Evolutionary conservation across 139 green algal genomes (phyloP).

Genomic region (Nannochloris sp.): DNA sequence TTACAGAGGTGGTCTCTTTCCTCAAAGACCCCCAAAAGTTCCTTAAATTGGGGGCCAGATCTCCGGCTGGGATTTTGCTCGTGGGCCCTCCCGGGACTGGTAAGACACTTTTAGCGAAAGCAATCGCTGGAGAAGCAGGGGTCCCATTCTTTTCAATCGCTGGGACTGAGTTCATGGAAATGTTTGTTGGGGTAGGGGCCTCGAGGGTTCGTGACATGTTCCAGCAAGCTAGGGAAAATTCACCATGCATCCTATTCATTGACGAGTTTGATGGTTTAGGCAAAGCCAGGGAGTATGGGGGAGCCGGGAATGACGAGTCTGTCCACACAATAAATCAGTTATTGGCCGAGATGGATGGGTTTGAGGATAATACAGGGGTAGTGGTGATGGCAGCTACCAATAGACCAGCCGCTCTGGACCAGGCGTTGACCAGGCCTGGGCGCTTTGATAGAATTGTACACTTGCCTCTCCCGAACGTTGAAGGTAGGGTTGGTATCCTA

Average conservation of each 20-base stretch:
- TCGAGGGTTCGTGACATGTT: slow-evolving; percentile 59
- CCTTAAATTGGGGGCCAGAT: slow-evolving; percentile 44
- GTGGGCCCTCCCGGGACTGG: slow-evolving; percentile 47
- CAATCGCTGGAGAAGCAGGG: slow-evolving; percentile 67
- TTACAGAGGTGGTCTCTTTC: slow-evolving; percentile 60
- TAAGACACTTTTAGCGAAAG: slow-evolving; percentile 60
- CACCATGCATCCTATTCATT: slow-evolving; percentile 92
- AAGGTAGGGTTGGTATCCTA: slow-evolving; percentile 74
- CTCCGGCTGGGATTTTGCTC: slow-evolving; percentile 59
- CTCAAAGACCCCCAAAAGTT: slow-evolving; percentile 52
- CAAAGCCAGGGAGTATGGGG: slow-evolving; percentile 35
- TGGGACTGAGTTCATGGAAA: slow-evolving; percentile 58
- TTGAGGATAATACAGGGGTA: slow-evolving; percentile 90
- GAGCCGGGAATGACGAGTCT: slow-evolving; percentile 61
- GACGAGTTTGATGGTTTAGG: slow-evolving; percentile 96
- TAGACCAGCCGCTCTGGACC: slow-evolving; percentile 80
- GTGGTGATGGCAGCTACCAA: slow-evolving; percentile 98
- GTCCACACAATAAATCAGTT: slow-evolving; percentile 94
- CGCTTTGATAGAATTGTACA: slow-evolving; percentile 94
- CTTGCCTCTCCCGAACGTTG: slow-evolving; percentile 77
- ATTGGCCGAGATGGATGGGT: slow-evolving; percentile 95
- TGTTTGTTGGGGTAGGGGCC: slow-evolving; percentile 61
- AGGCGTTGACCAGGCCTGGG: slow-evolving; percentile 78
- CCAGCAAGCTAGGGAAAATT: slow-evolving; percentile 30
- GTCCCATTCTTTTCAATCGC: slow-evolving; percentile 54